Base-by-base conservation (phyloP, 805 yeast species). In the Starmerella lactis-condensi region DNA sequence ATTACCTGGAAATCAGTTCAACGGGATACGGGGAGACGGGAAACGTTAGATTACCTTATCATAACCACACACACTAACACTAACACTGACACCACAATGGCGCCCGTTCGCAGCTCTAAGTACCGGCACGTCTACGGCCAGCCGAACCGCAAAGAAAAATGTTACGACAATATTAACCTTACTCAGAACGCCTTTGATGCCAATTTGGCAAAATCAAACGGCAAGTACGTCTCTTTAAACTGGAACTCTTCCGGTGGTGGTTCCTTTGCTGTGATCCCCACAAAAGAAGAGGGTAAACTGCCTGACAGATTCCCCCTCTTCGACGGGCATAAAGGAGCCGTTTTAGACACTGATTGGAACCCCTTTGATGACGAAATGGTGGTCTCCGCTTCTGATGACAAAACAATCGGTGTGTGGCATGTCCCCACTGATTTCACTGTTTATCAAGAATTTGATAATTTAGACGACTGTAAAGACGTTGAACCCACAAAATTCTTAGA, bases 241-340 rank as follows among this genome's bases (percentile, higher is more conserved):
- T 82, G 94, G 93, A 81, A 78, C 36, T 64, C 94, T 20, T 75
- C 92, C 8, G 96, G 96, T 24, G 96, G 96, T 40, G 99, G 99
- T 32, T 91, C 96, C 0, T 83, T 89, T 60, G 94, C 93, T 1
- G 77, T 91, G 9, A 71, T 89, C 37, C 98, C 98, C 2, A 59
- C 79, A 17, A 51, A 53, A 6, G 94, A 85, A 53, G 73, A 69
- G 13, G 96, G 98, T 7, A 89, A 83, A 51, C 72, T 83, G 6
- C 95, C 94, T 4, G 99, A 89, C 45, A 69, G 74, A 38, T 83
- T 82, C 29, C 89, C 98, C 2, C 63, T 89, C 42, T 89, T 85
- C 56, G 70, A 94, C 47, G 98, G 98, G 11, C 98, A 85, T 53
- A 76, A 83, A 20, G 94, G 93, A 17, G 75, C 91, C 6, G 95